These are phyloP conservation scores for Aphanomyces invadans DNA, from an alignment of 352 stramenopile genomes.

Conservation along the genomic window DNA sequence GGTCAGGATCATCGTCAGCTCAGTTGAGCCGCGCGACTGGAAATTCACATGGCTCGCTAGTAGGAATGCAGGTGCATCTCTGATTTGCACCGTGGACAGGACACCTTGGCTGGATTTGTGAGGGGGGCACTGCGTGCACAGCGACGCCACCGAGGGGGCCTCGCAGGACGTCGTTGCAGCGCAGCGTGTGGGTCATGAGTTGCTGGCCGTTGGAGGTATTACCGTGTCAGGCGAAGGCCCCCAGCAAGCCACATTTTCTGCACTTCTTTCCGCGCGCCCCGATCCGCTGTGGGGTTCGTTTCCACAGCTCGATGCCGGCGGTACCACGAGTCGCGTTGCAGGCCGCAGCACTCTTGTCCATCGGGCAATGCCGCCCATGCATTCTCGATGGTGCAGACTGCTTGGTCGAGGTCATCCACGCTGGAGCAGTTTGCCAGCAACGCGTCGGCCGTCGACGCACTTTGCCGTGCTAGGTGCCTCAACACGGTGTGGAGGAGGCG, in stretches of 20 bases:
- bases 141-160: too few relatives aligned
- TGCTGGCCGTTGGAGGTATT: too few relatives aligned
- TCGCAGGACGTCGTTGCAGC: too few relatives aligned
- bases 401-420: not conserved
- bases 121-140: too few relatives aligned
- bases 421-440: not conserved
- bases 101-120: too few relatives aligned
- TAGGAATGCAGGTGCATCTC: too few relatives aligned
- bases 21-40: too few relatives aligned
- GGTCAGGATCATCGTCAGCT: too few relatives aligned
- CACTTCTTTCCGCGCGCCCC: conserved; percentile 16
- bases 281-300: not conserved
- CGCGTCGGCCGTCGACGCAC: not conserved
- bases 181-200: too few relatives aligned
- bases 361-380: not conserved
- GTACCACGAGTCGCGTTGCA: conserved; percentile 7
- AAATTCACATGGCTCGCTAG: too few relatives aligned
- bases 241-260: conserved; percentile 18
- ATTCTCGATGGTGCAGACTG: not conserved
- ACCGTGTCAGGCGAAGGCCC: conserved; percentile 20
- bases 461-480: not conserved
- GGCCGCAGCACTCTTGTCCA: too few relatives aligned
- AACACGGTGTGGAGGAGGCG: conserved; percentile 11
- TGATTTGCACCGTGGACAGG: too few relatives aligned
- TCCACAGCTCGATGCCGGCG: not conserved